Conservation (phyloP, 2,329 filamentous ascomycete genomes). For the Fusarium ambrosium region DNA sequence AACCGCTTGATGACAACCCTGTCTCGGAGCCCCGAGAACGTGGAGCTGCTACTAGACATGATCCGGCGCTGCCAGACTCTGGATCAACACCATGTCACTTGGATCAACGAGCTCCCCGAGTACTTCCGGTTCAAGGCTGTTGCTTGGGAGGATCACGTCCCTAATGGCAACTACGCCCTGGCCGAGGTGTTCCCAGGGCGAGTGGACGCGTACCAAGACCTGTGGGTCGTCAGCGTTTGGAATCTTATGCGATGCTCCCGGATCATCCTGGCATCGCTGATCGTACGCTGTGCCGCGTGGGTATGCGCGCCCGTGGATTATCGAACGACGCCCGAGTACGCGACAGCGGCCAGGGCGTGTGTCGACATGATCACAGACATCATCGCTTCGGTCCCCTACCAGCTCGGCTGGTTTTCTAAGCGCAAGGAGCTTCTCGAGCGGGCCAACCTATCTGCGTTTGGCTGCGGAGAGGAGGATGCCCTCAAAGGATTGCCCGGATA, state of each 20-base stretch:
- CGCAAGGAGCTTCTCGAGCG: constrained; percentile 57
- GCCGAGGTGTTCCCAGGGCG: constrained; percentile 72
- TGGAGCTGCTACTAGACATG: constrained; percentile 64
- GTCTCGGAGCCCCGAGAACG: constrained; percentile 62
- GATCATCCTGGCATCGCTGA: constrained; percentile 67
- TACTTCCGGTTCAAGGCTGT: constrained; percentile 66
- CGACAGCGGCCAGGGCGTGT: constrained; percentile 64
- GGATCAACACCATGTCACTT: constrained; percentile 65
- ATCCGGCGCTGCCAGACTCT: constrained; percentile 65
- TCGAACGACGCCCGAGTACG: constrained; percentile 73
- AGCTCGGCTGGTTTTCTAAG: constrained; percentile 70
- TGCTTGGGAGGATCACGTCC: constrained; percentile 68
- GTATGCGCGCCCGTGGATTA: constrained; percentile 72
- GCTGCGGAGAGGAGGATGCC: constrained; percentile 63
- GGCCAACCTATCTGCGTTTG: constrained; percentile 60
- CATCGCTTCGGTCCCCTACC: constrained; percentile 72
- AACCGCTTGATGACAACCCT: constrained; percentile 63
- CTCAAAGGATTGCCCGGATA: constrained; percentile 70
- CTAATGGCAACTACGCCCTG: constrained; percentile 64
- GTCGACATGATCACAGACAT: constrained; percentile 70
- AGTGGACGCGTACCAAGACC: constrained; percentile 70
- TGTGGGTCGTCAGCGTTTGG: constrained; percentile 70
- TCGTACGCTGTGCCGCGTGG: constrained; percentile 73
- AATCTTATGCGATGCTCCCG: constrained; percentile 68
- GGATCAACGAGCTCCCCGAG: constrained; percentile 65